These are phyloP conservation scores for Sporobolomyces roseus DNA, from an alignment of 768 basidiomycete genomes.

Conservation along the genomic window DNA sequence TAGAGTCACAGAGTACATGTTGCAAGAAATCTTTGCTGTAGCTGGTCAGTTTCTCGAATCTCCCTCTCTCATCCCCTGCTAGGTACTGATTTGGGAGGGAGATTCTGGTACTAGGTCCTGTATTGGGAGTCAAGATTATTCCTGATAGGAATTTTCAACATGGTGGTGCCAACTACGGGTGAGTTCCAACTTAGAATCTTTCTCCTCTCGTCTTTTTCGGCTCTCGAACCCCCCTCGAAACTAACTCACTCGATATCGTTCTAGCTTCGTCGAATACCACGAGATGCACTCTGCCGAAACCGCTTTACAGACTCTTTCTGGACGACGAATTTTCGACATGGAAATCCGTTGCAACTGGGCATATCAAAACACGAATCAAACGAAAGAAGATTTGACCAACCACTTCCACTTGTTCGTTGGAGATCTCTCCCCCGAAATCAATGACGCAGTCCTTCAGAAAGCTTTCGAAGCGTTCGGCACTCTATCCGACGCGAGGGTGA, in stretches of 20 bases:
- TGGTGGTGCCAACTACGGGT: conserved; percentile 98
- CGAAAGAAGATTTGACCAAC: conserved; percentile 96
- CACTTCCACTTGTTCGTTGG: conserved; percentile 99
- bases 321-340: conserved; percentile 98
- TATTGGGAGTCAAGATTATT: conserved; percentile 99
- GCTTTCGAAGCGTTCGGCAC: conserved; percentile 96
- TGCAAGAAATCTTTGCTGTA: conserved; percentile 65
- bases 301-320: conserved; percentile 95
- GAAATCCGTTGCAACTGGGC: conserved; percentile 99
- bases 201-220: too few relatives aligned
- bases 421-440: conserved; percentile 98
- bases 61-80: not conserved
- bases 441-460: conserved; percentile 91
- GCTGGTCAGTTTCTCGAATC: conserved; percentile 44
- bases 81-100: too few relatives aligned
- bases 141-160: conserved; percentile 99
- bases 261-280: conserved; percentile 76
- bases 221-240: not conserved
- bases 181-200: conserved; percentile 51
- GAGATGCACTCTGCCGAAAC: conserved; percentile 99
- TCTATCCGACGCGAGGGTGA: conserved; percentile 94
- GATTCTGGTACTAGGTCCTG: conserved; percentile 79
- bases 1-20: conserved; percentile 97
- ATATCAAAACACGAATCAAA: conserved; percentile 86
- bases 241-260: not conserved